phyloP scores from a whole-genome alignment of 1,139 yeast genomes.

The Hemisphaericaspora subhashii region DNA sequence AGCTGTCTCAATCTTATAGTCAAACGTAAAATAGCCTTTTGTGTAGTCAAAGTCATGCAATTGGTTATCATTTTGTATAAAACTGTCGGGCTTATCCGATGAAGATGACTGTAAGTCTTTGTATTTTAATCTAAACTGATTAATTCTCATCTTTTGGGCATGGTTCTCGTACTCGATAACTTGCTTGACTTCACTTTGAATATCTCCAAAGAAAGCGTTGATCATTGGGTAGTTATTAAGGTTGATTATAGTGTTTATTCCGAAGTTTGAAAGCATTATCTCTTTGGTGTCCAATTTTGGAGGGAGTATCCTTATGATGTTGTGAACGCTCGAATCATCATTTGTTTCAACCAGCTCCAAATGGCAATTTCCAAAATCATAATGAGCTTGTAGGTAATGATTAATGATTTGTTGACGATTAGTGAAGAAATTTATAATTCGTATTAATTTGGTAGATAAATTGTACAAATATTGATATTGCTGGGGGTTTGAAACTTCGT shows the following conservation, averaged over 20 bases:
- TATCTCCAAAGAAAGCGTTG: constrained; percentile 8
- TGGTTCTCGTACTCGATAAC: constrained; percentile 14
- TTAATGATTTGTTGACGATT: constrained; percentile 26
- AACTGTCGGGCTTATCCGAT: not conserved
- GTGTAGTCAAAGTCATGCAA: constrained; percentile 19
- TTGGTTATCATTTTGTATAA: constrained; percentile 6
- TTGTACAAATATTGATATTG: constrained; percentile 21
- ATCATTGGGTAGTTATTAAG: constrained; percentile 27
- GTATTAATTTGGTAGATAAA: constrained; percentile 22
- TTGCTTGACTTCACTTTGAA: constrained; percentile 7
- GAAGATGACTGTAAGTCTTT: not conserved
- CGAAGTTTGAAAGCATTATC: constrained; percentile 21
- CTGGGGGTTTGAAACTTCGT: constrained; percentile 16
- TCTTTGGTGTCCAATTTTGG: constrained; percentile 26
- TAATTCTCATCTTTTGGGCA: constrained; percentile 13
- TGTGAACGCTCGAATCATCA: constrained; percentile 15
- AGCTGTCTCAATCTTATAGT: constrained; percentile 16
- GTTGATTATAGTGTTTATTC: constrained; percentile 18
- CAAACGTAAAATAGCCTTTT: constrained; percentile 24
- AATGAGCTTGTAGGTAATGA: constrained; percentile 19
- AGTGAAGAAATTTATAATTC: constrained; percentile 32
- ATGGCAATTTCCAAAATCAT: constrained; percentile 14
- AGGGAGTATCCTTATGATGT: constrained; percentile 26
- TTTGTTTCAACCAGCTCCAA: constrained; percentile 14
- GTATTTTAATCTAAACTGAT: constrained; percentile 10